Conservation (phyloP, 495 filamentous ascomycete species). For the Tuber borchii region DNA sequence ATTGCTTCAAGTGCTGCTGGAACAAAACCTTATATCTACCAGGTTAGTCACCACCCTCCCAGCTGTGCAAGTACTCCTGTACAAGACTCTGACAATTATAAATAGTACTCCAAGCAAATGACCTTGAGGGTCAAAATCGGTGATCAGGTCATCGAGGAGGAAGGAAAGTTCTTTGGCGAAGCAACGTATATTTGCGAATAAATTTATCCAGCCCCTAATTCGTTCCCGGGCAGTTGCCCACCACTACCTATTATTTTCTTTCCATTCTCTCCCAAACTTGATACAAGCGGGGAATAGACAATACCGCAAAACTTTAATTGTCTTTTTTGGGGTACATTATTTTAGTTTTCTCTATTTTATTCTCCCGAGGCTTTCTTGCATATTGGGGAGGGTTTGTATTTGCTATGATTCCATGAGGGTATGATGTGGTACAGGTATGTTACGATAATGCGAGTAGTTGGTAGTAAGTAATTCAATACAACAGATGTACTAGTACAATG, state of each 20-base stretch:
- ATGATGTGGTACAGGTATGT: neutral
- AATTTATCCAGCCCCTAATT: neutral
- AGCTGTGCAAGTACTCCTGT: neutral
- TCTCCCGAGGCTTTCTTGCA: neutral
- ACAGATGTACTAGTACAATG: neutral
- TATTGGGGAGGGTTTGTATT: neutral
- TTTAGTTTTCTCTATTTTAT: neutral
- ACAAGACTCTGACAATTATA: slow-evolving; percentile 11
- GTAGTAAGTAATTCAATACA: neutral
- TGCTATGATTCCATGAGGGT: neutral
- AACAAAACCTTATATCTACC: slow-evolving; percentile 95
- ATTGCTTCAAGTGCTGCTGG: slow-evolving; percentile 81
- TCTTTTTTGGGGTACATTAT: neutral
- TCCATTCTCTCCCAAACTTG: neutral
- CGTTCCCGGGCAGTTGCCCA: neutral
- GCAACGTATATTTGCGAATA: slow-evolving; percentile 78
- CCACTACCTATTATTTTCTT: neutral
- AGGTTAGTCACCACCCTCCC: slow-evolving; percentile 51
- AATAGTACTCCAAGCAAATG: slow-evolving; percentile 47
- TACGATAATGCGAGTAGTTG: neutral
- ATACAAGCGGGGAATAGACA: neutral
- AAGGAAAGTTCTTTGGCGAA: slow-evolving; percentile 73
- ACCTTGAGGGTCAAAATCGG: slow-evolving; percentile 76
- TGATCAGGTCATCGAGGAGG: slow-evolving; percentile 65
- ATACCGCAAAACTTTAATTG: neutral